phyloP scores from a whole-genome alignment of 352 stramenopile species.

The Elongisporangium senticosum region DNA sequence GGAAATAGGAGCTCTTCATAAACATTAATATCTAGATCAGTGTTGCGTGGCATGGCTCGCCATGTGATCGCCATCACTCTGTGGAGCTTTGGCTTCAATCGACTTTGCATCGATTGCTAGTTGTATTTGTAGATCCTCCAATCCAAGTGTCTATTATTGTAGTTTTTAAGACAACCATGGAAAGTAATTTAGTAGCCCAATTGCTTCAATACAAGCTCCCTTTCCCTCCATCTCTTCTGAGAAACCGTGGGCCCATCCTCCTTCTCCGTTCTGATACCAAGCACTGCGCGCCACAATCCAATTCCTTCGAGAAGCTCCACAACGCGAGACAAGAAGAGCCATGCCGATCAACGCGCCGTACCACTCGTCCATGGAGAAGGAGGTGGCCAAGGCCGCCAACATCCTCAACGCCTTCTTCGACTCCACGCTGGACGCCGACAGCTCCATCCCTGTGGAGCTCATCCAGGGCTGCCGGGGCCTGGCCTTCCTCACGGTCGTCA shows the following conservation, averaged over 20 bases:
- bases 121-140: too few species aligned
- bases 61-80: too few species aligned
- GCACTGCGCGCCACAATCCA: neutral
- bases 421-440: constrained; percentile 67
- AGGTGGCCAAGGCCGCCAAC: constrained; percentile 72
- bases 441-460: constrained; percentile 71
- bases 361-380: constrained; percentile 85
- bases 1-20: too few species aligned
- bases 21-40: too few species aligned
- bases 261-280: neutral
- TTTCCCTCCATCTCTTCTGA: neutral
- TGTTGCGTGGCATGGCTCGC: too few species aligned
- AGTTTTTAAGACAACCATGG: neutral
- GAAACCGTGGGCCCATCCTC: neutral
- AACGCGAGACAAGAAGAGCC: constrained; percentile 2
- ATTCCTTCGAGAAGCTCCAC: constrained; percentile 1
- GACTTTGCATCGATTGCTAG: too few species aligned
- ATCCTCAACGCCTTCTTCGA: constrained; percentile 85
- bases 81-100: too few species aligned
- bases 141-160: too few species aligned
- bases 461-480: constrained; percentile 71
- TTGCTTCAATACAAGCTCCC: neutral
- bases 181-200: too few species aligned
- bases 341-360: constrained; percentile 87
- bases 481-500: constrained; percentile 84